Conservation (phyloP, 2,329 filamentous ascomycete species). For the Aspergillus puulaauensis region DNA sequence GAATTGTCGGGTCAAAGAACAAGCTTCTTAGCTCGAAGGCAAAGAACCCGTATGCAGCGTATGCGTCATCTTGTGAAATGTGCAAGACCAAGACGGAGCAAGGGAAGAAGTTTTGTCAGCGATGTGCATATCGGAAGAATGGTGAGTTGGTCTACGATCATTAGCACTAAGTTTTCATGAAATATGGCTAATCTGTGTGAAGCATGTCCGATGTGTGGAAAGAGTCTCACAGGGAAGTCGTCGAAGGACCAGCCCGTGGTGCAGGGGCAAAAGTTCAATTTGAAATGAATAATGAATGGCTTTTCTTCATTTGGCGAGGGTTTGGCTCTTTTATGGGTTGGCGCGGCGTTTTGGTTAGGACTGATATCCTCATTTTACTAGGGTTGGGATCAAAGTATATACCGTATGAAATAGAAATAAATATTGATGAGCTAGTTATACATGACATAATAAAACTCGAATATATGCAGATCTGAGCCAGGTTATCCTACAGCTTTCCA, state of each 20-base stretch:
- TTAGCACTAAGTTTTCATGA: too few relatives aligned
- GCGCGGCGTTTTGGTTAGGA: conserved; percentile 15
- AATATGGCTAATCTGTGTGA: conserved; percentile 9
- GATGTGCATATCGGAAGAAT: conserved; percentile 63
- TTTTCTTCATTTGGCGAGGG: background rate
- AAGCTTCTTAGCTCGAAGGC: conserved; percentile 65
- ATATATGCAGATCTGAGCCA: conserved; percentile 35
- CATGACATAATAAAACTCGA: conserved; percentile 32
- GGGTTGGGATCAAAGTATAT: background rate
- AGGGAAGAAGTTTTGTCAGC: conserved; percentile 61
- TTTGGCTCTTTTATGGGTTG: background rate
- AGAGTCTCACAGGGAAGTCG: conserved; percentile 49
- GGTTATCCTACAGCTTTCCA: conserved; percentile 5
- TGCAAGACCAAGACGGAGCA: conserved; percentile 66
- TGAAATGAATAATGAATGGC: conserved; percentile 49
- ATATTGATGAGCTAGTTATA: conserved; percentile 36
- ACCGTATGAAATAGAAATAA: conserved; percentile 3
- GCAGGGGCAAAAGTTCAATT: conserved; percentile 61
- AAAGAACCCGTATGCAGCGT: conserved; percentile 66
- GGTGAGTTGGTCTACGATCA: conserved; percentile 39
- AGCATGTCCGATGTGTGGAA: conserved; percentile 66
- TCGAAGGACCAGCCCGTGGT: conserved; percentile 53
- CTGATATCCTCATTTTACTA: background rate
- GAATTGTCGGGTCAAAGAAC: conserved; percentile 44
- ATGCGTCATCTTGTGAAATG: conserved; percentile 59